Evolutionary conservation across 2,329 filamentous ascomycete genomes (phyloP), one percentile per base, ranked within the genome.

Genomic region (Xylariaceae sp.): DNA sequence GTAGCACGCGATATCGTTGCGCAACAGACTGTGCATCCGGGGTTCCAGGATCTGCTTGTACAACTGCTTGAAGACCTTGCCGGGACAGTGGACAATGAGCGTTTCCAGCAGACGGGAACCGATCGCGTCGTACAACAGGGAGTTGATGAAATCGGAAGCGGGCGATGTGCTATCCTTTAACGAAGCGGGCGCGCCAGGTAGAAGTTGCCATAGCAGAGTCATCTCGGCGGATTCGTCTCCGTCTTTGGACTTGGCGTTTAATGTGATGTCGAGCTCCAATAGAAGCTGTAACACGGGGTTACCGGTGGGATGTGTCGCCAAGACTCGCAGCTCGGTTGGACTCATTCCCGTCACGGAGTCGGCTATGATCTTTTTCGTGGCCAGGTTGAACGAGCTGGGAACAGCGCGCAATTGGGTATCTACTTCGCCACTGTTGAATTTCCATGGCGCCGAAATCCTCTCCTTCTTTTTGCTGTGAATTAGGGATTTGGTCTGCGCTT

Each of bases 401-500:
- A 97, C 90, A 1, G 81, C 77, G 55, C 85, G 77, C 18, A 78
- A 67, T 60, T 78, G 73, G 9, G 73, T 68, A 49, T 73, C 74
- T 10, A 74, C 68, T 57, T 85, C 81, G n/a, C 79, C 75, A 7
- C 76, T 72, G 3, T 77, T 76, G 2, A 81, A 79, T 1, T 77
- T 77, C 49, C 82, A 81, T 3, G 82, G 78, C 1, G 88, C 84
- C 1, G 83, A 82, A 53, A 95, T 81, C 66, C 89, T 87, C 74
- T 97, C 92, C 75, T 97, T 97, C 76, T 87, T 92, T 74, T 90
- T 92, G 79, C 93, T 96, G 72, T 93, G 90, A 51, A 97, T 76
- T n/a, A 96, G 77, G 1, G 87, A 86, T 72, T 87, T 87, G 23
- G 82, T 86, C 0, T 86, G 82, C 0, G 82, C 76, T 59, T 88